Percentiles rank a stretch among this genome's conserved stretches.
These are phyloP conservation scores for Euphorbia pulcherrima DNA, from an alignment of 345 rosid genomes.

Conservation along the genomic window DNA sequence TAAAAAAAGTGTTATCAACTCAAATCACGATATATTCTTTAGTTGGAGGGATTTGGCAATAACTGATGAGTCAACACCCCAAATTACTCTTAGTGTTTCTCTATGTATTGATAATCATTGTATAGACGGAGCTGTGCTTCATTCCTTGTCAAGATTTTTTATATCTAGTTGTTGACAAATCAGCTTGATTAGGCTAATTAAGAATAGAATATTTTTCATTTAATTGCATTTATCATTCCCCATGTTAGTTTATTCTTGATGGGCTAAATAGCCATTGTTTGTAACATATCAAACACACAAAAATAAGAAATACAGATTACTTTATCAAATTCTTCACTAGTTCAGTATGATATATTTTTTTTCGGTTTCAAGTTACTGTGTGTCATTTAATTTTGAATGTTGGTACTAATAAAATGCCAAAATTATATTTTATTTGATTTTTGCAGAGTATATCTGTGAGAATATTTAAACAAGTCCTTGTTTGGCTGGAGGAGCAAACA, in stretches of 20 bases:
- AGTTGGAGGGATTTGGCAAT: neutral
- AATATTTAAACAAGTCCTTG: conserved; percentile 58
- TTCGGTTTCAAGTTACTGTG: neutral
- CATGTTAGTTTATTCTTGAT: too few species aligned
- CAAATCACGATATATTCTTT: too few species aligned
- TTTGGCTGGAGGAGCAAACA: conserved; percentile 91
- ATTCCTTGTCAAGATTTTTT: neutral
- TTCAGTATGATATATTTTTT: neutral
- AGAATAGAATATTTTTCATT: too few species aligned
- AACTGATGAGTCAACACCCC: neutral
- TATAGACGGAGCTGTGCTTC: neutral
- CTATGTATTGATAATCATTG: neutral
- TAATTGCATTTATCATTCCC: too few species aligned
- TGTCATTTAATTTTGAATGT: neutral
- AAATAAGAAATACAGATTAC: too few species aligned
- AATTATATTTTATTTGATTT: conserved; percentile 22
- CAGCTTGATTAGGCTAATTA: too few species aligned
- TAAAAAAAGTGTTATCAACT: neutral
- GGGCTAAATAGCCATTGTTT: too few species aligned
- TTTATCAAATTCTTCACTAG: too few species aligned
- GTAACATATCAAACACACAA: too few species aligned
- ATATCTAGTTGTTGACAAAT: too few species aligned
- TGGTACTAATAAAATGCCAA: neutral
- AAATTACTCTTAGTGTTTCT: neutral
- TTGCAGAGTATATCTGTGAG: conserved; percentile 52